Conservation (phyloP, 2,329 filamentous ascomycete genomes). For the Talaromyces sp. region DNA sequence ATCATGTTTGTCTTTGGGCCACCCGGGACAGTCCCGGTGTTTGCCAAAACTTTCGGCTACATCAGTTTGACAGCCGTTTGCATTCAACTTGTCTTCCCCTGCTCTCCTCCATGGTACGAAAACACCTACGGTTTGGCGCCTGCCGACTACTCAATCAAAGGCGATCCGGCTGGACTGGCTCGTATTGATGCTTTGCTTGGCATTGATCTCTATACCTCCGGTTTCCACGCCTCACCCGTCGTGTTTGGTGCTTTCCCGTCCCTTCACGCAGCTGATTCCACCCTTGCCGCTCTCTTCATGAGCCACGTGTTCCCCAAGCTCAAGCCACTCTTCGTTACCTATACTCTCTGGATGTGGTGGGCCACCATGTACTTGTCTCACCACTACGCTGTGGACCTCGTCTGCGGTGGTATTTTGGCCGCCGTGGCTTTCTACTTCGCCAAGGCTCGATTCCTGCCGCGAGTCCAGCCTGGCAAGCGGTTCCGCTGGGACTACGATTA, state of each 20-base stretch:
- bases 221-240: constrained; percentile 82
- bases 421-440: constrained; percentile 78
- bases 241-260: constrained; percentile 96
- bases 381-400: constrained; percentile 92
- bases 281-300: constrained; percentile 88
- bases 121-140: constrained; percentile 86
- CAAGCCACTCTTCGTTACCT: constrained; percentile 73
- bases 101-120: constrained; percentile 96
- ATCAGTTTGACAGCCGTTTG: constrained; percentile 84
- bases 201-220: constrained; percentile 87
- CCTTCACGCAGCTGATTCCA: constrained; percentile 83
- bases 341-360: constrained; percentile 95
- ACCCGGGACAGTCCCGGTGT: constrained; percentile 78
- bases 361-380: constrained; percentile 97
- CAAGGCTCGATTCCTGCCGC: constrained; percentile 75
- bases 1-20: constrained; percentile 86
- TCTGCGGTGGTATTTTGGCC: constrained; percentile 76
- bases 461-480: constrained; percentile 76
- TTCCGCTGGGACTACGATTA: constrained; percentile 96
- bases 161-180: constrained; percentile 82
- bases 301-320: constrained; percentile 84
- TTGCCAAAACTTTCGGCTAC: constrained; percentile 84
- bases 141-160: constrained; percentile 86
- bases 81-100: constrained; percentile 86
- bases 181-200: constrained; percentile 88